These are phyloP conservation scores for Cantharellus anzutake DNA, from an alignment of 768 basidiomycete genomes.

Conservation along the genomic window DNA sequence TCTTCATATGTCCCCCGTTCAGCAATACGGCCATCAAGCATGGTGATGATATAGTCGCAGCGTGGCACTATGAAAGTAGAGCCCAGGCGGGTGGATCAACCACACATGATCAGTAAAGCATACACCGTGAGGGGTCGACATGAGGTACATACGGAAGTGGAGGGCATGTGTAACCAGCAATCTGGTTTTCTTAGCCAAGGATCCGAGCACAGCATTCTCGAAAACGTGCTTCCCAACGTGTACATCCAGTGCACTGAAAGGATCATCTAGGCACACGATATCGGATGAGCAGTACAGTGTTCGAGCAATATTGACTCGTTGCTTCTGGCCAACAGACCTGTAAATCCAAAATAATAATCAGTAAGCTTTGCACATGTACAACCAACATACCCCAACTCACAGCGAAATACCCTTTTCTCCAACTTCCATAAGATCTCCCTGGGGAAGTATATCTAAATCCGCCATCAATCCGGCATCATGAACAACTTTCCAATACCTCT, in stretches of 20 bases:
- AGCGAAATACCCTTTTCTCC: slow-evolving; percentile 19
- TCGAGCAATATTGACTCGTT: slow-evolving; percentile 43
- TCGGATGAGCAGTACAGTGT: slow-evolving; percentile 58
- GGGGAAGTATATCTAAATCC: slow-evolving; percentile 19
- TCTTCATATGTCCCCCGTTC: slow-evolving; percentile 46
- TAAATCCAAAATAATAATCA: slow-evolving; percentile 11
- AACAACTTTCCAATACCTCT: slow-evolving; percentile 15
- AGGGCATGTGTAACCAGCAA: slow-evolving; percentile 33
- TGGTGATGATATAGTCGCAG: slow-evolving; percentile 42
- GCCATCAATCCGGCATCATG: slow-evolving; percentile 13
- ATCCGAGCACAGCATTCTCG: slow-evolving; percentile 17
- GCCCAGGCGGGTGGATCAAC: background rate
- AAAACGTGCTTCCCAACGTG: slow-evolving; percentile 51
- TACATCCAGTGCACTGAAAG: slow-evolving; percentile 60
- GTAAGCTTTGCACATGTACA: background rate
- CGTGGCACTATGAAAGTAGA: slow-evolving; percentile 34
- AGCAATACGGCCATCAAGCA: slow-evolving; percentile 36
- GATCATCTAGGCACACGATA: slow-evolving; percentile 65
- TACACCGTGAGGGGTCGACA: slow-evolving; percentile 2
- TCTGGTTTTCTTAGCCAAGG: slow-evolving; percentile 14
- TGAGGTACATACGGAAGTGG: slow-evolving; percentile 31
- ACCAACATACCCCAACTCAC: background rate
- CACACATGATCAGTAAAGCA: background rate
- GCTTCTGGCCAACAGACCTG: slow-evolving; percentile 4
- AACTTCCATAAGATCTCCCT: slow-evolving; percentile 19